Conservation (phyloP, 805 yeast species). For the Tanozyma kutaoensis region DNA sequence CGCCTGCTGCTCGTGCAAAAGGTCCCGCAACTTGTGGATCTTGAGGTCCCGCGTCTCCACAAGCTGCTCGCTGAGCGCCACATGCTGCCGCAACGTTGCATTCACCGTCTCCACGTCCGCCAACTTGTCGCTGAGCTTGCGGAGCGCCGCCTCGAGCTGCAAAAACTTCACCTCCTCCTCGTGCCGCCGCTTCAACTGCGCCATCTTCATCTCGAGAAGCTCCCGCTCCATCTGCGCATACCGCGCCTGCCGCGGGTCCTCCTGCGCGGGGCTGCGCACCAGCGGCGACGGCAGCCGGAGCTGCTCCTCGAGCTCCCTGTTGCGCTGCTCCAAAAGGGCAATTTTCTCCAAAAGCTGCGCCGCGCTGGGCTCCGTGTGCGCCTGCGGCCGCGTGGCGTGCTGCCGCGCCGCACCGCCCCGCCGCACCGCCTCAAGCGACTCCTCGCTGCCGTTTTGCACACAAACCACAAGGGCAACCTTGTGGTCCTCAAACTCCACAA, state of each 20-base stretch:
- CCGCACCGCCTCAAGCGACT: slow-evolving; percentile 28
- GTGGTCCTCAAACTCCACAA: slow-evolving; percentile 56
- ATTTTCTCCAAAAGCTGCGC: slow-evolving; percentile 31
- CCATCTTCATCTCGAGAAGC: slow-evolving; percentile 16
- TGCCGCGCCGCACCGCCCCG: slow-evolving; percentile 66
- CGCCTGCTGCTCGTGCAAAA: slow-evolving; percentile 36
- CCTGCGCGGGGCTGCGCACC: slow-evolving; percentile 6
- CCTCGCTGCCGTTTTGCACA: no score
- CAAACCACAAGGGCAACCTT: no score
- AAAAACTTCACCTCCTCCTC: slow-evolving; percentile 35
- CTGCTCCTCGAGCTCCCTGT: slow-evolving; percentile 27
- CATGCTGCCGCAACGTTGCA: slow-evolving; percentile 39
- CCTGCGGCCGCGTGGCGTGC: slow-evolving; percentile 54
- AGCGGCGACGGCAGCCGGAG: slow-evolving; percentile 6
- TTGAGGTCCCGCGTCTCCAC: slow-evolving; percentile 44
- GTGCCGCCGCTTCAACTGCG: slow-evolving; percentile 14
- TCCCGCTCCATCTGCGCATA: slow-evolving; percentile 17
- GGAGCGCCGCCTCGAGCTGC: slow-evolving; percentile 44
- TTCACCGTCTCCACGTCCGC: slow-evolving; percentile 54
- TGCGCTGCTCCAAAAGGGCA: slow-evolving; percentile 20
- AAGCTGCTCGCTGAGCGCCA: slow-evolving; percentile 39
- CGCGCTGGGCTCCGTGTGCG: slow-evolving; percentile 45
- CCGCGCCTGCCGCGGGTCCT: slow-evolving; percentile 14
- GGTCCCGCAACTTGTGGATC: slow-evolving; percentile 37
- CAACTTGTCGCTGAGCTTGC: slow-evolving; percentile 43